Conservation (phyloP, 169 alveolate species). For the Babesia ovata region DNA sequence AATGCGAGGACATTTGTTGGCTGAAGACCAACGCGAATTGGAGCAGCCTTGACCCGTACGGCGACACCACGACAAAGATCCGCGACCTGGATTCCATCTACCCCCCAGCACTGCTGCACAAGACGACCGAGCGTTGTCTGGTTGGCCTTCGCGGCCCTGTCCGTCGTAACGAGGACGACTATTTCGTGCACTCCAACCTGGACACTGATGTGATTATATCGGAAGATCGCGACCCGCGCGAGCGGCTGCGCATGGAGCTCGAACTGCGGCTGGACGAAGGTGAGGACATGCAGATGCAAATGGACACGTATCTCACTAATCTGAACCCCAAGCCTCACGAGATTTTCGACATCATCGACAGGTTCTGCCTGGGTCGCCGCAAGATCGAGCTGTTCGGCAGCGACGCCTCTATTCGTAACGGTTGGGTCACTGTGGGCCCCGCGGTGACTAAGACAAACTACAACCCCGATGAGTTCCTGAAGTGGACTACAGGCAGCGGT, state of each 20-base stretch:
- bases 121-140: slow-evolving; percentile 92
- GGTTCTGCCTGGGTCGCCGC: slow-evolving; percentile 91
- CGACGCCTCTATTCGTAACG: slow-evolving; percentile 83
- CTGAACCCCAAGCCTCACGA: slow-evolving; percentile 85
- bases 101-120: slow-evolving; percentile 73
- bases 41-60: slow-evolving; percentile 65
- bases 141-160: slow-evolving; percentile 93
- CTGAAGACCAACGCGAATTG: slow-evolving; percentile 84
- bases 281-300: slow-evolving; percentile 27
- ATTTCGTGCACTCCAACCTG: slow-evolving; percentile 92
- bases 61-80: slow-evolving; percentile 56
- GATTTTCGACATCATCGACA: slow-evolving; percentile 88
- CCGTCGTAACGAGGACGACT: slow-evolving; percentile 84
- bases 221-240: slow-evolving; percentile 83
- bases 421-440: slow-evolving; percentile 90
- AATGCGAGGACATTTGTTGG: slow-evolving; percentile 95
- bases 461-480: slow-evolving; percentile 76
- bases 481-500: slow-evolving; percentile 82
- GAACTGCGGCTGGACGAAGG: slow-evolving; percentile 26
- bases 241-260: slow-evolving; percentile 22
- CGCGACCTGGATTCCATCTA: slow-evolving; percentile 40
- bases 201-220: slow-evolving; percentile 93
- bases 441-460: slow-evolving; percentile 75
- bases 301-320: slow-evolving; percentile 24
- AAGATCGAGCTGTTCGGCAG: slow-evolving; percentile 90